These are phyloP conservation scores for Andrographis paniculata DNA, from an alignment of 305 asterid genomes.

Conservation along the genomic window DNA sequence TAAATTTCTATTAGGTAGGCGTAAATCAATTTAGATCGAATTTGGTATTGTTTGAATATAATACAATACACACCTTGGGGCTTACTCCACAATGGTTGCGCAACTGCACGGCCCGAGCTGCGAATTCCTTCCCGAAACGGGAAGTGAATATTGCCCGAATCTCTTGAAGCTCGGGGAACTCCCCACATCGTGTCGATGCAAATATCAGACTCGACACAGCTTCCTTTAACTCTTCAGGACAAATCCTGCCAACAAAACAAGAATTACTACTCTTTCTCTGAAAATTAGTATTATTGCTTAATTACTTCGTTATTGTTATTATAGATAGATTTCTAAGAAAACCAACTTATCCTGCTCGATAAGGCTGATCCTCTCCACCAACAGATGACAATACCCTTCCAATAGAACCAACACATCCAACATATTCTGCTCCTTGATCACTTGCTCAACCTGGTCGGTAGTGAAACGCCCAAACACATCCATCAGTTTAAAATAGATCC, in stretches of 20 bases:
- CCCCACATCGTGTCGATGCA: constrained; percentile 77
- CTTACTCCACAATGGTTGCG: constrained; percentile 87
- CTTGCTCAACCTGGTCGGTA: constrained; percentile 61
- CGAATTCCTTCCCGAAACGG: constrained; percentile 60
- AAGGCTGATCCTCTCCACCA: constrained; percentile 54
- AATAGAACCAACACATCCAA: constrained; percentile 57
- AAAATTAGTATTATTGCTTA: too few species aligned
- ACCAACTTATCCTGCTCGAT: constrained; percentile 55
- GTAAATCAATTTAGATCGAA: too few species aligned
- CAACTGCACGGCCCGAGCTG: constrained; percentile 51
- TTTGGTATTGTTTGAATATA: background rate
- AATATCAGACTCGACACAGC: constrained; percentile 56
- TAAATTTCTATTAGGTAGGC: too few species aligned
- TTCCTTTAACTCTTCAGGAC: constrained; percentile 76
- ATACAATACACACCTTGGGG: constrained; percentile 36
- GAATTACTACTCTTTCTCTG: background rate
- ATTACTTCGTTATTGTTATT: background rate
- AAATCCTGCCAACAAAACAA: constrained; percentile 27
- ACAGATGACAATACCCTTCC: constrained; percentile 58
- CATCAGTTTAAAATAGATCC: background rate
- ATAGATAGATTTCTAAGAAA: background rate
- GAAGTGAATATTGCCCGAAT: constrained; percentile 44
- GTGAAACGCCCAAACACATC: background rate
- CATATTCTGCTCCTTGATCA: constrained; percentile 84
- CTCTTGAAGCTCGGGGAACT: constrained; percentile 82